Evolutionary conservation across 2,329 filamentous ascomycete species (phyloP).

Genomic region (Orbilia javanica): DNA sequence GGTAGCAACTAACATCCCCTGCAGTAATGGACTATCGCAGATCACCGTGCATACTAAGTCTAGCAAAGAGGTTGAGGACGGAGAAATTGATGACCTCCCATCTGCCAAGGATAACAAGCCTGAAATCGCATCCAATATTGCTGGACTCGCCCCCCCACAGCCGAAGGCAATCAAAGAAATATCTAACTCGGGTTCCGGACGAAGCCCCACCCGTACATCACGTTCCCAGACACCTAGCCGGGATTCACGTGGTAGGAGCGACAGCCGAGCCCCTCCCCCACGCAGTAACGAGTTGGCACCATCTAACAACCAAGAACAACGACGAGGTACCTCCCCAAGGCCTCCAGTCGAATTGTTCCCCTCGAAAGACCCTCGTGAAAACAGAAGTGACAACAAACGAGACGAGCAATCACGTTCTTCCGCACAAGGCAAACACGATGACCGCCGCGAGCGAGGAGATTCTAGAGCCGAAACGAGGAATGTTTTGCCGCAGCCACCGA

Average conservation of each 20-base stretch:
- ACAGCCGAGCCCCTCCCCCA: constrained; percentile 45
- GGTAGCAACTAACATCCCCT: constrained; percentile 19
- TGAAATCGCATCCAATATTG: constrained; percentile 39
- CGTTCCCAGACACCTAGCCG: constrained; percentile 39
- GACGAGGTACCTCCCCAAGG: constrained; percentile 43
- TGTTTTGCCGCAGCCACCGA: constrained; percentile 50
- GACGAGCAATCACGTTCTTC: constrained; percentile 33
- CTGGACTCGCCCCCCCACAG: constrained; percentile 32
- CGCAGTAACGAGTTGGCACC: constrained; percentile 38
- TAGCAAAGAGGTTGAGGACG: constrained; percentile 61
- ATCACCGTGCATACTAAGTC: constrained; percentile 60
- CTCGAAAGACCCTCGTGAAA: constrained; percentile 25
- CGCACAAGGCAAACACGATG: constrained; percentile 40
- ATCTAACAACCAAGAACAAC: constrained; percentile 38
- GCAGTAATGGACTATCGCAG: constrained; percentile 36
- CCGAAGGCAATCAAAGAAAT: constrained; percentile 43
- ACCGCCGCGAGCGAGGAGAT: constrained; percentile 53
- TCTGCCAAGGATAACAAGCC: constrained; percentile 47
- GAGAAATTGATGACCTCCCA: constrained; percentile 61
- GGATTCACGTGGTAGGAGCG: constrained; percentile 49
- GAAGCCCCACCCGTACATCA: constrained; percentile 37
- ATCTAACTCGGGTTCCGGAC: constrained; percentile 27
- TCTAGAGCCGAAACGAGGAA: constrained; percentile 38
- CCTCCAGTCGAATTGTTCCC: constrained; percentile 43
- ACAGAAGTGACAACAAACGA: constrained; percentile 10